These are phyloP conservation scores for Aspergillus chevalieri DNA, from an alignment of 2,329 filamentous ascomycete species.

Conservation along the genomic window DNA sequence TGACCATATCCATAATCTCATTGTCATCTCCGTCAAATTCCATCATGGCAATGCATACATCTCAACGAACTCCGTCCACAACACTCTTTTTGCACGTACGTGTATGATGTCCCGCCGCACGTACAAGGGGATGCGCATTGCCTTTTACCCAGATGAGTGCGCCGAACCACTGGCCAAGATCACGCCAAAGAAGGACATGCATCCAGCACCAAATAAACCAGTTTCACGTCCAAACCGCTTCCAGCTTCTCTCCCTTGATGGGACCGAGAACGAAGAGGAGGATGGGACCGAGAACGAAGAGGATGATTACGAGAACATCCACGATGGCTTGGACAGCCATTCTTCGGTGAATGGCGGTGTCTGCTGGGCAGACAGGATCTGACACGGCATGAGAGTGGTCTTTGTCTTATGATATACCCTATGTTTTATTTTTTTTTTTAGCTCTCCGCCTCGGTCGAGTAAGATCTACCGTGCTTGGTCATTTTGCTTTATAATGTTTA, in stretches of 20 bases:
- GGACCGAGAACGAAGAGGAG: conserved; percentile 28
- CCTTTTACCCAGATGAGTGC: conserved; percentile 69
- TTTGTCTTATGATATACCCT: background rate
- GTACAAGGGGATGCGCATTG: conserved; percentile 66
- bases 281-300: too few relatives aligned
- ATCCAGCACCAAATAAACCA: conserved; percentile 28
- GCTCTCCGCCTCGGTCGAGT: too few relatives aligned
- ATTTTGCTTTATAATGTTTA: too few relatives aligned
- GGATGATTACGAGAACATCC: conserved; percentile 23
- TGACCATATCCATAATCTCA: conserved; percentile 74
- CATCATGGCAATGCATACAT: conserved; percentile 57
- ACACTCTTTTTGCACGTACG: conserved; percentile 66
- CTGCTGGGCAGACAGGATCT: conserved; percentile 7
- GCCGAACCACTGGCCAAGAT: conserved; percentile 48
- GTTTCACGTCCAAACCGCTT: conserved; percentile 52
- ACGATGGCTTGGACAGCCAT: conserved; percentile 8
- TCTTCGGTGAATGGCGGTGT: conserved; percentile 9
- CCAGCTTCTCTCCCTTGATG: conserved; percentile 51
- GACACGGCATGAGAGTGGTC: background rate
- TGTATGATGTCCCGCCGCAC: conserved; percentile 65
- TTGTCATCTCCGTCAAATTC: conserved; percentile 62
- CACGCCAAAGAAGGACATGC: conserved; percentile 24
- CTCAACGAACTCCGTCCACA: conserved; percentile 69
- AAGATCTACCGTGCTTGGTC: too few relatives aligned
- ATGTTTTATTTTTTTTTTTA: background rate